phyloP scores from a whole-genome alignment of 345 rosid genomes.

The Salix purpurea region DNA sequence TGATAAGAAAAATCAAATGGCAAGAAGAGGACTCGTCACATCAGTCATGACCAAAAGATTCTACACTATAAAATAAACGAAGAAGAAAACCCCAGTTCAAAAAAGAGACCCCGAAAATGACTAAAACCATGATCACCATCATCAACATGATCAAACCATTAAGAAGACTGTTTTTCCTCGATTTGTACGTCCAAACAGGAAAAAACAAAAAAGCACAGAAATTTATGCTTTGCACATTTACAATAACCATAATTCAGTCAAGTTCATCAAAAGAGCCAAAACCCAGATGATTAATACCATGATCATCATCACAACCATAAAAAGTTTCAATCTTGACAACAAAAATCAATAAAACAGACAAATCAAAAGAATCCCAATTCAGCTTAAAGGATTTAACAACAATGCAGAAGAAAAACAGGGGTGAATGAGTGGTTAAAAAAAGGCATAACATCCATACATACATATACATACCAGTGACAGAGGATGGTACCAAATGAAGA shows the following conservation, averaged over 20 bases:
- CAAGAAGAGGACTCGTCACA: background rate
- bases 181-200: constrained; percentile 11
- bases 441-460: background rate
- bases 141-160: constrained; percentile 15
- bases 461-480: constrained; percentile 23
- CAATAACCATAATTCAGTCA: constrained; percentile 9
- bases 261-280: constrained; percentile 6
- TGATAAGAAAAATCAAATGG: background rate
- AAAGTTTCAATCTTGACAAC: constrained; percentile 19
- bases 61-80: background rate
- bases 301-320: constrained; percentile 15
- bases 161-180: constrained; percentile 14
- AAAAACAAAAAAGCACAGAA: background rate
- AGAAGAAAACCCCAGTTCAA: constrained; percentile 9
- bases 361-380: constrained; percentile 17
- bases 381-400: constrained; percentile 13
- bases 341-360: constrained; percentile 17
- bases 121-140: constrained; percentile 3
- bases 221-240: constrained; percentile 12
- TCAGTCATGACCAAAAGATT: constrained; percentile 3
- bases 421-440: constrained; percentile 10
- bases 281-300: constrained; percentile 14
- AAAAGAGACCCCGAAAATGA: constrained; percentile 2
- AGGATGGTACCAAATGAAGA: constrained; percentile 6
- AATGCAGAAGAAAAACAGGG: constrained; percentile 4